Evolutionary conservation across 345 rosid species (phyloP).

Genomic region (Firmiana major): DNA sequence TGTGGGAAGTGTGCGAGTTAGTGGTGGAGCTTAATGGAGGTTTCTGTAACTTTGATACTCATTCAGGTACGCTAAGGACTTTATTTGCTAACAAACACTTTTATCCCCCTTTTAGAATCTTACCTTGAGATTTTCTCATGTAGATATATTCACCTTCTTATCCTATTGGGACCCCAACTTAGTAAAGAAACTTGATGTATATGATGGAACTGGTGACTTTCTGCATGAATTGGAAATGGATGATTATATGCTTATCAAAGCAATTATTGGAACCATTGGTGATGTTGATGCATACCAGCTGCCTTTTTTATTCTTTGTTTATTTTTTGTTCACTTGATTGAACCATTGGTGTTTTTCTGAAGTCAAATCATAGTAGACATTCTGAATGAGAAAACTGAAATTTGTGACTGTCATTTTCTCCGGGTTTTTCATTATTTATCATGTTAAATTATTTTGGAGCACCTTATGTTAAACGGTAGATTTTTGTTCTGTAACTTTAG

Average conservation of each 20-base stretch:
- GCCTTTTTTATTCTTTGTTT: slow-evolving; percentile 13
- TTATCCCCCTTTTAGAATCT: slow-evolving; percentile 2
- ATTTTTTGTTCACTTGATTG: not conserved
- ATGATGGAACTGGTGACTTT: slow-evolving; percentile 82
- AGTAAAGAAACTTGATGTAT: slow-evolving; percentile 80
- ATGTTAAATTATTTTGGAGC: not conserved
- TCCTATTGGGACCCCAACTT: slow-evolving; percentile 94
- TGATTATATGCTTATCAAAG: slow-evolving; percentile 77
- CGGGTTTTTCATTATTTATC: not conserved
- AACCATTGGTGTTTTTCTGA: not conserved
- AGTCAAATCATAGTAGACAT: not conserved
- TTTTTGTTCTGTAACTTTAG: not conserved
- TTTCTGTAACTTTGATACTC: slow-evolving; percentile 87
- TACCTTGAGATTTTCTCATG: slow-evolving; percentile 15
- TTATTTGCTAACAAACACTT: slow-evolving; percentile 2
- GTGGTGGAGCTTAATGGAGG: slow-evolving; percentile 99
- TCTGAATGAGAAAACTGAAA: not conserved
- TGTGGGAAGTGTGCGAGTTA: slow-evolving; percentile 98
- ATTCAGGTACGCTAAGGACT: slow-evolving; percentile 56
- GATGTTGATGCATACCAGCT: slow-evolving; percentile 92
- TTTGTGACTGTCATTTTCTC: not conserved
- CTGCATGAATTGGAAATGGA: slow-evolving; percentile 77
- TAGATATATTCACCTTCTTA: slow-evolving; percentile 79
- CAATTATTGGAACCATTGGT: slow-evolving; percentile 94
- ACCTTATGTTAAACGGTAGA: not conserved